Evolutionary conservation across 163 green algal genomes (phyloP), one percentile per base, ranked within the genome.

Genomic region (Scenedesmus sp.): DNA sequence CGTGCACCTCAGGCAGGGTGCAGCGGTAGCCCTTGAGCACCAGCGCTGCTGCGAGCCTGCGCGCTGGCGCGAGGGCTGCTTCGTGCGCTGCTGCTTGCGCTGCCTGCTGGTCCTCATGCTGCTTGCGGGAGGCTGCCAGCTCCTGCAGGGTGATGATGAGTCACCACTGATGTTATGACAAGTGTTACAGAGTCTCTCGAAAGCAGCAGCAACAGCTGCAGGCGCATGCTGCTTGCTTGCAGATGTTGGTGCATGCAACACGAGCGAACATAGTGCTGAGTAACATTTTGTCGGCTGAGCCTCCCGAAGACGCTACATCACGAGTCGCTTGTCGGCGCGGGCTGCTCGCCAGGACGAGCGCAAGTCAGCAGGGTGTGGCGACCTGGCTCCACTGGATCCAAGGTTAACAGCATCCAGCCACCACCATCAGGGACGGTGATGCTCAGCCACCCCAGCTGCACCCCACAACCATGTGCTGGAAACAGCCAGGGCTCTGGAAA

Each of bases 21-120:
- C 89, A 33, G 10, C 68, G 79, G 56, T 92, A 92, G 10, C 88
- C 88, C 16, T 72, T 78, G 33, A 84, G 42, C 22, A 65, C 44
- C 2, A 92, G 35, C 18, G 88, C 81, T 56, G 88, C 88, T 70
- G 88, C 88, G 12, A 92, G 82, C 35, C 68, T 43, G 13, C 68
- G 61, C 26, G 88, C 65, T 5, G 88, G 88, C 7, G 78, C 87
- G 20, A 91, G n/a, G 0, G 56, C 78, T 81, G 76, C 76, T 20
- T 87, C 87, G 7, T 44, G 46, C 43, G 87, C 87, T 81, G 79
- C 87, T 61, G 78, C 56, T 43, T 82, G 40, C 6, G 78, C 79
- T n/a, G 51, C 51, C 2, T n/a, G 40, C 40, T 87, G 56, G 15
- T 82, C 37, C 30, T 79, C 79, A 35, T 81, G 46, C 51, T 76